These are phyloP conservation scores for Adiantum capillusveneris DNA, from an alignment of 75 land plant genomes.

Conservation along the genomic window DNA sequence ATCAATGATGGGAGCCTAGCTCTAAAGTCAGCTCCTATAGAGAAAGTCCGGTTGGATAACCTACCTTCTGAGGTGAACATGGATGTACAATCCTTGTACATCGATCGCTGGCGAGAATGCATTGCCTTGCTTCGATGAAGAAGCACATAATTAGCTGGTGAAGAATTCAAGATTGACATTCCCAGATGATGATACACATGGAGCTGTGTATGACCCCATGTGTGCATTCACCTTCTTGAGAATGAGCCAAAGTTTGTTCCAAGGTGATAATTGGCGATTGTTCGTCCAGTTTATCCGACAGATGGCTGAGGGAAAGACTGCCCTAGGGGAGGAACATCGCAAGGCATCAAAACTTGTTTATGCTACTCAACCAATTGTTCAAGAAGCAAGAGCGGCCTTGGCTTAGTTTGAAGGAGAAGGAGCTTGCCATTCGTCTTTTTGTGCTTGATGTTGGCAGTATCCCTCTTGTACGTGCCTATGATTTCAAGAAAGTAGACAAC, in stretches of 20 bases:
- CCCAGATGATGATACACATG: slow-evolving; percentile 1
- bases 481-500: too few relatives aligned
- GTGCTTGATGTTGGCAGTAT: too few relatives aligned
- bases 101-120: slow-evolving; percentile 32
- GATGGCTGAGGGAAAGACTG: slow-evolving; percentile 53
- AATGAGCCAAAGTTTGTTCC: slow-evolving; percentile 67
- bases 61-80: too few relatives aligned
- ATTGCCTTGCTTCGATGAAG: slow-evolving; percentile 22
- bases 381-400: slow-evolving; percentile 13
- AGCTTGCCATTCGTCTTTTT: too few relatives aligned
- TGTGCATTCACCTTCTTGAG: slow-evolving; percentile 70
- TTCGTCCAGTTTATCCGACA: slow-evolving; percentile 67
- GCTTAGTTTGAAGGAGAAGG: neutral
- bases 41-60: too few relatives aligned
- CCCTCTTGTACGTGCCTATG: too few relatives aligned
- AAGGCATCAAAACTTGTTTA: slow-evolving; percentile 12
- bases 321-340: slow-evolving; percentile 4
- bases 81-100: too few relatives aligned
- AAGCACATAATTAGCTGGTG: slow-evolving; percentile 10
- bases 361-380: slow-evolving; percentile 10
- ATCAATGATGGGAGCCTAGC: too few relatives aligned
- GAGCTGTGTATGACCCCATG: slow-evolving; percentile 17
- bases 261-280: slow-evolving; percentile 60
- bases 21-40: too few relatives aligned
- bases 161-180: slow-evolving; percentile 6